Percentiles rank a stretch among this genome's conserved stretches.
Evolutionary conservation across 140 eudicot species (phyloP).

Genomic region (Stevia rebaudiana): DNA sequence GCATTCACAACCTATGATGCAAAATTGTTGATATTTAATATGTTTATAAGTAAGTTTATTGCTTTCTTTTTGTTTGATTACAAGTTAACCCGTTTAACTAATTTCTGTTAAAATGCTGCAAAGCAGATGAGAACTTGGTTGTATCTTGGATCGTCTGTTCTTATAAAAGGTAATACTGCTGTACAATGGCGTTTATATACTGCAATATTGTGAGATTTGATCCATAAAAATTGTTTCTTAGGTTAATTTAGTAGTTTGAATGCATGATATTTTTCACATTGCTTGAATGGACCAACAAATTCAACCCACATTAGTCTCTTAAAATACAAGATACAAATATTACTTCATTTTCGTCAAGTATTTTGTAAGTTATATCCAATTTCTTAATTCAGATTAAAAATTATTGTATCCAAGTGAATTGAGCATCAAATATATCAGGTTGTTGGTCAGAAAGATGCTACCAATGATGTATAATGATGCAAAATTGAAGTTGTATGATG

Average conservation of each 20-base stretch:
- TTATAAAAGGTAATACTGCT: slow-evolving; percentile 7
- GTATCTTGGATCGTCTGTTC: neutral
- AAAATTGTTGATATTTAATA: neutral
- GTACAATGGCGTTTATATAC: neutral
- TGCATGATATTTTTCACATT: slow-evolving; percentile 2
- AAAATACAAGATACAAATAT: neutral
- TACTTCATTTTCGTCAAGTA: neutral
- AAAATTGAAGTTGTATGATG: slow-evolving; percentile 44
- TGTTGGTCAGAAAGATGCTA: slow-evolving; percentile 42
- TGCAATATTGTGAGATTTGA: neutral
- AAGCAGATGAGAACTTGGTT: neutral
- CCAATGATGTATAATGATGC: slow-evolving; percentile 44
- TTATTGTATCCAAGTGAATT: neutral
- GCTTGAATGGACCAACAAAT: neutral
- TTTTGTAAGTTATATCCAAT: neutral
- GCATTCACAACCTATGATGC: slow-evolving; percentile 16
- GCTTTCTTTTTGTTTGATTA: slow-evolving; percentile 8
- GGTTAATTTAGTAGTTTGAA: neutral
- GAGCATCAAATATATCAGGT: slow-evolving; percentile 37
- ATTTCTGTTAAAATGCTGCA: neutral
- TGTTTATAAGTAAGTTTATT: slow-evolving; percentile 27
- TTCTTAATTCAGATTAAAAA: neutral
- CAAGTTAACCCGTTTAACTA: neutral
- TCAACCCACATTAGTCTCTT: neutral
- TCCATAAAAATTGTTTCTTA: neutral